phyloP scores from a whole-genome alignment of 169 alveolate species.

The Plasmodium knowlesi region DNA sequence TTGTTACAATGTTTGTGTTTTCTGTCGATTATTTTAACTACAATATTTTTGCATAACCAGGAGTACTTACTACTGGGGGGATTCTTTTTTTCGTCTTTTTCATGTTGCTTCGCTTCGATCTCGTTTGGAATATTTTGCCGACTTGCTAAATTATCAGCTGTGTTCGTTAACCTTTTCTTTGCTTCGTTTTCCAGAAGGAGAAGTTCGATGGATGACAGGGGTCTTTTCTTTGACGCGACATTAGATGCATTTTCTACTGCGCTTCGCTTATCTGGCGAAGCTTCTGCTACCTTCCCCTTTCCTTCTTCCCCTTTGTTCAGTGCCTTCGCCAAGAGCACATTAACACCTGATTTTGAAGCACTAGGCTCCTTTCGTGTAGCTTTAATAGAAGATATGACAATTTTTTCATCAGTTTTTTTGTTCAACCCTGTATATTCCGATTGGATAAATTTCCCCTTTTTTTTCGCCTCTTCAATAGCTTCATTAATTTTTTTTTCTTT shows the following conservation, averaged over 20 bases:
- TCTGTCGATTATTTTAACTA: constrained; percentile 60
- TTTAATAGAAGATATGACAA: constrained; percentile 53
- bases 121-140: background rate
- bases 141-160: background rate
- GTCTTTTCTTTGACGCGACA: constrained; percentile 23
- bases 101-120: background rate
- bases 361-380: background rate
- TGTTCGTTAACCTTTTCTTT: constrained; percentile 31
- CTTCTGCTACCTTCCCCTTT: background rate
- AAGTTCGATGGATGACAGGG: constrained; percentile 40
- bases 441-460: constrained; percentile 61
- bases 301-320: background rate
- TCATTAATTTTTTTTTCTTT: constrained; percentile 67
- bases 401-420: constrained; percentile 44
- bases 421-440: constrained; percentile 61
- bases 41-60: constrained; percentile 58
- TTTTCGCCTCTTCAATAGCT: constrained; percentile 72
- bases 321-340: background rate
- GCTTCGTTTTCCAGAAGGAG: constrained; percentile 65
- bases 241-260: background rate
- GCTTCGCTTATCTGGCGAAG: background rate
- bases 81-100: background rate
- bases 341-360: constrained; percentile 21
- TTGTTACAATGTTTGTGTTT: constrained; percentile 37
- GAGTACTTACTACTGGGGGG: background rate